Evolutionary conservation across 75 land plant genomes (phyloP).

Genomic region (Picea sitchensis): DNA sequence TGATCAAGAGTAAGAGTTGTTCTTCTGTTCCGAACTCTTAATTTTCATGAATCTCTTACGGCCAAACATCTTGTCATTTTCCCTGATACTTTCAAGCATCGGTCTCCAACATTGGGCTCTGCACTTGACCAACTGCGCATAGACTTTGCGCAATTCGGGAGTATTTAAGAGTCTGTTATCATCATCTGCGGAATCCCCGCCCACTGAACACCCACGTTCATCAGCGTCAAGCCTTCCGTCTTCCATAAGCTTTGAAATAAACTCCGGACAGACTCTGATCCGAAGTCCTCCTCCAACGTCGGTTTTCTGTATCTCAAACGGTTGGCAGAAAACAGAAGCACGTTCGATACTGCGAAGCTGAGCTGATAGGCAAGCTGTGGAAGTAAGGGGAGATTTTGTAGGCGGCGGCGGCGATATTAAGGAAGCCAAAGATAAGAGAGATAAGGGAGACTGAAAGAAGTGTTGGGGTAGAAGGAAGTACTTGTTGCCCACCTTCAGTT

Average conservation of each 20-base stretch:
- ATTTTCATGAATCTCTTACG: neutral
- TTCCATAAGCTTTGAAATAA: conserved; percentile 25
- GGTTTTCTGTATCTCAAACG: conserved; percentile 35
- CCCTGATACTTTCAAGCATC: conserved; percentile 48
- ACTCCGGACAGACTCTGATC: conserved; percentile 40
- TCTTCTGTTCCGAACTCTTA: no score
- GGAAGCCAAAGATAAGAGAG: conserved; percentile 36
- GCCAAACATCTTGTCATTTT: conserved; percentile 16
- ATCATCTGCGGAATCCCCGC: no score
- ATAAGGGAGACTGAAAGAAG: conserved; percentile 40
- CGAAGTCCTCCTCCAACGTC: conserved; percentile 11
- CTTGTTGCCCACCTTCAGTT: conserved; percentile 38
- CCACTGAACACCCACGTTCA: no score
- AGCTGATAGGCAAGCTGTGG: neutral
- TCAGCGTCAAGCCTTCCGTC: neutral
- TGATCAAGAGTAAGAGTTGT: no score
- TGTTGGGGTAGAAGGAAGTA: conserved; percentile 48
- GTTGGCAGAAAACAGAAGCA: neutral
- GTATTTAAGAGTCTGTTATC: conserved; percentile 29
- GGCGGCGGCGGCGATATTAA: conserved; percentile 8
- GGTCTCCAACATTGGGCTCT: conserved; percentile 34
- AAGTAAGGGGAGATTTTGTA: neutral
- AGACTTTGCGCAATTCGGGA: conserved; percentile 42
- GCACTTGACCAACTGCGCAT: conserved; percentile 29
- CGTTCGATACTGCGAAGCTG: conserved; percentile 8